Base-by-base conservation (phyloP, 352 stramenopile species). In the Pythium guiyangense region DNA sequence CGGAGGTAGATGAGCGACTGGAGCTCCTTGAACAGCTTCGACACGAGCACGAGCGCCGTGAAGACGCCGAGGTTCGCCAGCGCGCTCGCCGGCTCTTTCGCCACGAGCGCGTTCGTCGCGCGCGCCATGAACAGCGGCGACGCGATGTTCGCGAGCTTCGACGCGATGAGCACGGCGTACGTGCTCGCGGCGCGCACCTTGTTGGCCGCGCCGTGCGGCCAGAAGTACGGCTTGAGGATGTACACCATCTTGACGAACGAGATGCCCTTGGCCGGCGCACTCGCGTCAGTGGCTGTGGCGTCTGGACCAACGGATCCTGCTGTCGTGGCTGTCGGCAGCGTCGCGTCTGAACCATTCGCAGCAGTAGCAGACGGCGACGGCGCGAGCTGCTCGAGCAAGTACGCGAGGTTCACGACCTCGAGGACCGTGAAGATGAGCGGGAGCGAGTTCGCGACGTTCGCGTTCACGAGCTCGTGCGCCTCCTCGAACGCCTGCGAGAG, bases 1-100 rank as follows among this genome's bases (percentile, higher is more conserved):
- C 90, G 90, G 26, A 96, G 78, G 69, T 96, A 96, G 49, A 98
- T 88, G 12, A 99, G 74, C 44, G 79, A 96, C 70, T 99, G 96
- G 39, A 94, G 64, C 69, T 99, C 96, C 70, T 98, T 98, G 49
- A 99, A 94, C 39, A 90, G 69, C 54, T 94, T 96, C 31, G 79
- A 86, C 4, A 88, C 54, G 39, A 98, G 91, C 49, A 87, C 85
- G 55, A 98, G 64, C 14, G 72, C 59, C 8, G 79, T 82, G 69
- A 96, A 98, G 29, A 92, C 67, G 22, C 72, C 63, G 37, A 94
- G 71, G 69, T 87, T 40, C 68, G n/a, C n/a, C n/a, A n/a, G n/a
- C n/a, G n/a, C n/a, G n/a, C n/a, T n/a, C n/a, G n/a, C n/a, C n/a
- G n/a, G n/a, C n/a, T n/a, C n/a, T n/a, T n/a, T n/a, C n/a, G n/a